Base-by-base conservation (phyloP, 2,329 filamentous ascomycete species). In the Rhynchosporium secalis region DNA sequence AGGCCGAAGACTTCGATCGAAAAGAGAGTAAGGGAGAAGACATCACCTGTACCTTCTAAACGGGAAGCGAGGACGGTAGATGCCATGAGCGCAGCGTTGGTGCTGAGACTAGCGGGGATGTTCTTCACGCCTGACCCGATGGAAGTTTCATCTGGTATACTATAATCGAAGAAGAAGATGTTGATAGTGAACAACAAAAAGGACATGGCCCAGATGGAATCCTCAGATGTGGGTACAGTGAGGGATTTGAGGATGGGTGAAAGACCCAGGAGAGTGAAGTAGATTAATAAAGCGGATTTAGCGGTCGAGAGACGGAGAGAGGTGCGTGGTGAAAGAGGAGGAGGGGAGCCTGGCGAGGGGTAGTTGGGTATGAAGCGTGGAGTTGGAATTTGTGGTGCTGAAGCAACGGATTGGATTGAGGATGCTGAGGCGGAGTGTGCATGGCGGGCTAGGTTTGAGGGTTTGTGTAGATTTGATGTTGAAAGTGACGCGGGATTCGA, bases 161-260 rank as follows among this genome's bases (percentile, higher is more conserved):
- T 89, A 76, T 99, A 99, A 80, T 99, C 95, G 73, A 97, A 98
- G 75, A 96, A 97, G 77, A 96, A 96, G 65, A 98, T 92, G 75
- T 99, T 99, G 77, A 97, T 94, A 71, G 90, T 85, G 66, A 99
- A 85, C 49, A 99, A 83, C 87, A 92, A 95, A 72, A 91, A 93
- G 56, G 91, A 95, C 80, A 99, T 90, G 62, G 95, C 92, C 95
- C 95, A 99, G 74, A 99, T 99, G 48, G 90, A 95, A 80, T 99
- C 95, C 61, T 86, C 90, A 7, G 91, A 94, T 4, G 94, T 98
- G 4, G 93, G 97, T 56, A 85, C 85, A 0, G 95, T 99, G n/a
- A 99, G 84, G 1, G 93, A 97, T 76, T 97, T 97, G 65, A 99
- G 86, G 67, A 99, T 98, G 0, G 95, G 95, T 47, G 91, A 96